A percentile compares a stretch with the other conserved stretches of the same genome.
These are phyloP conservation scores for Inonotus obliquus DNA, from an alignment of 1,284 basidiomycete genomes.

Conservation along the genomic window DNA sequence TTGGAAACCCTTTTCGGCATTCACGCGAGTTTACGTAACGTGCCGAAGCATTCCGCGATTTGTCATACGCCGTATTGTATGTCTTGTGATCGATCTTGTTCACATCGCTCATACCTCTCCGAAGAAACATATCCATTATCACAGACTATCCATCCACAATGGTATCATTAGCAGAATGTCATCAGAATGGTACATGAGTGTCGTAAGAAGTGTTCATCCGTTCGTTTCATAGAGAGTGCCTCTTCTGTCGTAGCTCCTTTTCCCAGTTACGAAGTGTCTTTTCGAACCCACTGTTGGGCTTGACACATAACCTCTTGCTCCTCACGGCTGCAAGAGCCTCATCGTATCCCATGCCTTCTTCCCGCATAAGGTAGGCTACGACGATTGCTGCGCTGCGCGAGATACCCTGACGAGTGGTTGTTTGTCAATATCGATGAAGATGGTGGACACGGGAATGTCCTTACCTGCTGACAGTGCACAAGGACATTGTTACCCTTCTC, in stretches of 20 bases:
- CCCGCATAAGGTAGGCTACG: constrained; percentile 62
- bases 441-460: constrained; percentile 16
- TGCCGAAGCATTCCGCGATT: not conserved
- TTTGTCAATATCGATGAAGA: not conserved
- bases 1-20: not conserved
- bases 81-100: not conserved
- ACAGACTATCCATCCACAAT: not conserved
- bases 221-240: not conserved
- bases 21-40: not conserved
- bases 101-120: no score
- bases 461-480: constrained; percentile 64
- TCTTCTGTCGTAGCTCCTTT: constrained; percentile 2
- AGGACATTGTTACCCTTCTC: constrained; percentile 49
- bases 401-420: constrained; percentile 44
- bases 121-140: no score
- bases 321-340: constrained; percentile 52
- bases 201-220: not conserved
- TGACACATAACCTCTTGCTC: constrained; percentile 58
- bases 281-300: constrained; percentile 60
- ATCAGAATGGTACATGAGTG: not conserved
- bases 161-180: not conserved
- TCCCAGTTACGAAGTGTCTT: constrained; percentile 7
- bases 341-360: constrained; percentile 64
- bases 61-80: not conserved
- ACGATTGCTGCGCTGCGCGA: constrained; percentile 62